A percentile compares a stretch with the other conserved stretches of the same genome.
phyloP scores from a whole-genome alignment of 495 filamentous ascomycete species.

The Hypoxylon lienhwacheense region DNA sequence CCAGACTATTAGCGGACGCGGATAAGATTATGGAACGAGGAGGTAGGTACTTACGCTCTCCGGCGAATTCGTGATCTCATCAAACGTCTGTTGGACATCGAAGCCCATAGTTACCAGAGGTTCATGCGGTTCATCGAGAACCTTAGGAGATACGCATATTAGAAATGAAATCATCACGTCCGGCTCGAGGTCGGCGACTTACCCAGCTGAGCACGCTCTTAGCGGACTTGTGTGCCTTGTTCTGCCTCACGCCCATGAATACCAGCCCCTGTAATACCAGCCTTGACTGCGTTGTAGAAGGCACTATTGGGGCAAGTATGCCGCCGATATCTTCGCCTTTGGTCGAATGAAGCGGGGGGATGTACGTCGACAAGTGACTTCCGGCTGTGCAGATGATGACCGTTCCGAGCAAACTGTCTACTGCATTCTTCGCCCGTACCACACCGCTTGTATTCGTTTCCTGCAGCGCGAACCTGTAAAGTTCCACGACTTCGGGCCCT shows the following conservation, averaged over 20 bases:
- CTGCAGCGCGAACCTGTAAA: conserved; percentile 76
- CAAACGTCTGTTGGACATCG: conserved; percentile 71
- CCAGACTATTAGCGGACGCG: conserved; percentile 24
- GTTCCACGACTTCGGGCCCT: conserved; percentile 77
- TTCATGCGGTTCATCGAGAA: conserved; percentile 71
- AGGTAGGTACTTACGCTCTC: conserved; percentile 53
- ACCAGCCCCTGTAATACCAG: conserved; percentile 77
- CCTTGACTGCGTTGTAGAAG: conserved; percentile 66
- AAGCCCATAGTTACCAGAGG: conserved; percentile 76
- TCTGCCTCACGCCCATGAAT: conserved; percentile 77
- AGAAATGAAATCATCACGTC: conserved; percentile 24
- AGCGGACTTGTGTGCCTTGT: conserved; percentile 71
- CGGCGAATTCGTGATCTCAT: conserved; percentile 77
- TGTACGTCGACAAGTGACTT: conserved; percentile 65
- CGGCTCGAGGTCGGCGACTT: conserved; percentile 37
- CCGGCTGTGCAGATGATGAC: conserved; percentile 76
- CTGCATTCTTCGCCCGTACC: conserved; percentile 73
- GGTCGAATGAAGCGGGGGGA: conserved; percentile 64
- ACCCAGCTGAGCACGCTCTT: conserved; percentile 77
- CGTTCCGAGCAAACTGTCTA: conserved; percentile 73
- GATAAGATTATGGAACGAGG: conserved; percentile 7
- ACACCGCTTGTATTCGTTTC: conserved; percentile 75
- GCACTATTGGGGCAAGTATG: conserved; percentile 79
- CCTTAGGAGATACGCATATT: conserved; percentile 55
- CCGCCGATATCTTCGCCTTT: conserved; percentile 63